These are phyloP conservation scores for Cyberlindnera xylosilytica DNA, from an alignment of 805 yeast species.

Conservation along the genomic window DNA sequence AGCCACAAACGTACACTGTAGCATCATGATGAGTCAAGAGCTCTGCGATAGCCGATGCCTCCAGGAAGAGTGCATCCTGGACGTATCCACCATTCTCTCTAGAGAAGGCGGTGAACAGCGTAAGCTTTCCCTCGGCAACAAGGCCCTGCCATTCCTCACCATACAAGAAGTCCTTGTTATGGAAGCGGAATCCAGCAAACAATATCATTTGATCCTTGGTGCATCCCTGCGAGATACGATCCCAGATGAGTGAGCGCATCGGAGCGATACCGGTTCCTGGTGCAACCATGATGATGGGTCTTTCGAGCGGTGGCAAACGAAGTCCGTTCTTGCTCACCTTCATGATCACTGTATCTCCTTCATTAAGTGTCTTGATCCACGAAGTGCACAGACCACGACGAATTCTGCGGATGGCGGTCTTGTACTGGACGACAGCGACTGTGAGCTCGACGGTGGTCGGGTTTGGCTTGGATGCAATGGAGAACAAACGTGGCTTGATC, in stretches of 20 bases:
- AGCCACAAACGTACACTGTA: slow-evolving; percentile 80
- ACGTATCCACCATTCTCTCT: slow-evolving; percentile 65
- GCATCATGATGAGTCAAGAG: slow-evolving; percentile 55
- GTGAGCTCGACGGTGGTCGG: slow-evolving; percentile 55
- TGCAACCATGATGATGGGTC: slow-evolving; percentile 69
- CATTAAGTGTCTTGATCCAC: slow-evolving; percentile 55
- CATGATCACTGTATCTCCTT: slow-evolving; percentile 50
- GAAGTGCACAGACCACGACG: slow-evolving; percentile 81
- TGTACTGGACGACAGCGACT: slow-evolving; percentile 82
- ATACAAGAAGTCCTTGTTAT: slow-evolving; percentile 67
- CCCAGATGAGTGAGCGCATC: slow-evolving; percentile 61
- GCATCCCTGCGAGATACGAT: slow-evolving; percentile 30
- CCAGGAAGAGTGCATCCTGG: slow-evolving; percentile 63
- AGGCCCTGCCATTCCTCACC: slow-evolving; percentile 48
- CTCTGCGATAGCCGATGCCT: slow-evolving; percentile 47
- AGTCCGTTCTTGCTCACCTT: slow-evolving; percentile 47
- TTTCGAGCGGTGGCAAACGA: slow-evolving; percentile 28
- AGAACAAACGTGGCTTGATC: slow-evolving; percentile 78
- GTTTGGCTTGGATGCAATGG: slow-evolving; percentile 68
- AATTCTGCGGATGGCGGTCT: slow-evolving; percentile 70
- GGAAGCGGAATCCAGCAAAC: slow-evolving; percentile 73
- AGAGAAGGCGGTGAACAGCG: slow-evolving; percentile 45
- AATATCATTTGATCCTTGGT: slow-evolving; percentile 40
- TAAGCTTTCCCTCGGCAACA: slow-evolving; percentile 33
- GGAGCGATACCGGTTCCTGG: slow-evolving; percentile 99